Evolutionary conservation across 495 filamentous ascomycete species (phyloP).

Genomic region (Annulohypoxylon bovei): DNA sequence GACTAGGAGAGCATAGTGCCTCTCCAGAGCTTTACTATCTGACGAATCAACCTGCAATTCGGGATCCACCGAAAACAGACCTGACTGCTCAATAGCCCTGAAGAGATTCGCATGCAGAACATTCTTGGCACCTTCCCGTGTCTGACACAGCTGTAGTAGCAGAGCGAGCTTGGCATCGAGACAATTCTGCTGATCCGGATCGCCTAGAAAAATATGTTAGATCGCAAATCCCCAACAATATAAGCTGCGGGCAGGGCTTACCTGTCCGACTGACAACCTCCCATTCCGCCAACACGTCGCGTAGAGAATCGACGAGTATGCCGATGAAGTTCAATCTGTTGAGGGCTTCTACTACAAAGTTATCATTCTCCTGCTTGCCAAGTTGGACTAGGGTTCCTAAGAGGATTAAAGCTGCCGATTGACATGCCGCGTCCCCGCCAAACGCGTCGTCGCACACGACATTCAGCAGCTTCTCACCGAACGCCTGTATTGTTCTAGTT

Average conservation of each 20-base stretch:
- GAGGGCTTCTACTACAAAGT: conserved; percentile 78
- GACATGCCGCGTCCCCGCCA: conserved; percentile 79
- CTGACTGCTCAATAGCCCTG: conserved; percentile 77
- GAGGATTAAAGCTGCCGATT: conserved; percentile 80
- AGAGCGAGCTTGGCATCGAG: conserved; percentile 81
- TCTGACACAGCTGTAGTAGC: conserved; percentile 85
- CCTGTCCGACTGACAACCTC: conserved; percentile 45
- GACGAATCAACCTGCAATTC: conserved; percentile 73
- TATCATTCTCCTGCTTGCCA: conserved; percentile 71
- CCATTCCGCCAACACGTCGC: conserved; percentile 73
- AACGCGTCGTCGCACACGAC: conserved; percentile 94
- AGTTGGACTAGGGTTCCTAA: conserved; percentile 76
- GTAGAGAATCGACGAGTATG: conserved; percentile 85
- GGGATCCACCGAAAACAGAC: conserved; percentile 88
- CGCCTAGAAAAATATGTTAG: conserved; percentile 40
- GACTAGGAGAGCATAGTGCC: conserved; percentile 84
- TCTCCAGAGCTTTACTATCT: conserved; percentile 73
- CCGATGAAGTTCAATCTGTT: conserved; percentile 88
- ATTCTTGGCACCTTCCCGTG: conserved; percentile 77
- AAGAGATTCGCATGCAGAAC: conserved; percentile 92
- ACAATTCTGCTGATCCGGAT: conserved; percentile 60
- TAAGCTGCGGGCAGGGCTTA: conserved; percentile 33
- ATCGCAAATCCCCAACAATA: conserved; percentile 21
- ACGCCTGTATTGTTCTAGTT: conserved; percentile 76
- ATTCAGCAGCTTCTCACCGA: conserved; percentile 82